phyloP scores from a whole-genome alignment of 768 basidiomycete species.

The Phaeotremella fagi region DNA sequence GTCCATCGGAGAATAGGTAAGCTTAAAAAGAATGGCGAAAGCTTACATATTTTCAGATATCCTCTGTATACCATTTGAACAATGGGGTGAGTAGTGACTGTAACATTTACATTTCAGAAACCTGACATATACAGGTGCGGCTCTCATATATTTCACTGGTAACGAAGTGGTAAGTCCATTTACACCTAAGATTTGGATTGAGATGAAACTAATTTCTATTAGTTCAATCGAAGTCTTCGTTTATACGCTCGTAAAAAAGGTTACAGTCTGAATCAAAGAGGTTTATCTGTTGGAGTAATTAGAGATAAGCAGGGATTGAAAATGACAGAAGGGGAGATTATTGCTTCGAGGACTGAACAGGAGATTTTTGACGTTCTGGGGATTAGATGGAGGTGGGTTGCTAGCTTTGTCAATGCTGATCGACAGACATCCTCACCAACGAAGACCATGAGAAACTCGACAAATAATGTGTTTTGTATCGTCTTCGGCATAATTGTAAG shows the following conservation, averaged over 20 bases:
- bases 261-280: conserved; percentile 81
- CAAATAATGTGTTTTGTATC: neutral
- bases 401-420: neutral
- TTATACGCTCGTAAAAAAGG: conserved; percentile 75
- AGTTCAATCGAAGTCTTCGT: conserved; percentile 89
- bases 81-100: conserved; percentile 55
- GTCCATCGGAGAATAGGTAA: conserved; percentile 65
- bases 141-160: conserved; percentile 84
- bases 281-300: conserved; percentile 67
- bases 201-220: too few relatives aligned
- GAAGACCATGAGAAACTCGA: conserved; percentile 22
- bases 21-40: conserved; percentile 4
- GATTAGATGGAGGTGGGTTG: conserved; percentile 36
- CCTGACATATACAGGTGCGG: conserved; percentile 54
- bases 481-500: too few relatives aligned
- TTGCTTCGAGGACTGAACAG: conserved; percentile 78
- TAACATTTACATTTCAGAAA: neutral
- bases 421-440: conserved; percentile 32
- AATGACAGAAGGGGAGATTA: conserved; percentile 61
- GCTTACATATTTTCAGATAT: conserved; percentile 55
- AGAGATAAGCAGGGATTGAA: conserved; percentile 63
- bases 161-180: conserved; percentile 73
- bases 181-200: too few relatives aligned
- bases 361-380: conserved; percentile 76
- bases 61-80: conserved; percentile 70